These are phyloP conservation scores for Sanghuangporus sanghuang DNA, from an alignment of 1,284 basidiomycete genomes.

Conservation along the genomic window DNA sequence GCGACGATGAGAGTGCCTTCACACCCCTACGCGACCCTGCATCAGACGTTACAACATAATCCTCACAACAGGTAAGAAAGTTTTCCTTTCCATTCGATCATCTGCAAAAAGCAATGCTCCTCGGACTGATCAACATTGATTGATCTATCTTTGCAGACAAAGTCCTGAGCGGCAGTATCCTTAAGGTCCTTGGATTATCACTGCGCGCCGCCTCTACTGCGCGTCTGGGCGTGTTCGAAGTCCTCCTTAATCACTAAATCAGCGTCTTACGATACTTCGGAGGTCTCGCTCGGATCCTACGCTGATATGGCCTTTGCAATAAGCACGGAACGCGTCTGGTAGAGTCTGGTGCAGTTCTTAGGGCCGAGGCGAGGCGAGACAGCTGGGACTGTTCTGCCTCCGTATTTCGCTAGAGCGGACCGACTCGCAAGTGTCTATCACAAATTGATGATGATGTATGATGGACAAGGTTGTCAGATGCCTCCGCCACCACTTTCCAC, in stretches of 20 bases:
- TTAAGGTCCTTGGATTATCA: neutral
- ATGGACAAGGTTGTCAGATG: neutral
- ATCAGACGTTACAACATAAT: conserved; percentile 3
- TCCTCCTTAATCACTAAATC: neutral
- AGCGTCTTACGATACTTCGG: neutral
- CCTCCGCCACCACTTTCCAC: too few relatives aligned
- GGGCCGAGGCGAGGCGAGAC: neutral
- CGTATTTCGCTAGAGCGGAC: neutral
- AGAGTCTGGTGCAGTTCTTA: neutral
- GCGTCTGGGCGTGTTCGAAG: neutral
- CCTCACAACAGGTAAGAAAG: neutral
- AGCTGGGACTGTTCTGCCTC: neutral
- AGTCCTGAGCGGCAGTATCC: neutral
- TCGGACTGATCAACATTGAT: neutral
- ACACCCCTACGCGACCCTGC: conserved; percentile 14
- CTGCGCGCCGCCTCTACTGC: neutral
- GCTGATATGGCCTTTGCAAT: neutral
- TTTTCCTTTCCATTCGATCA: neutral
- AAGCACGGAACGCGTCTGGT: neutral
- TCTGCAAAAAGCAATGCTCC: neutral
- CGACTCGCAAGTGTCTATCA: neutral
- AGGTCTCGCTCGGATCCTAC: neutral
- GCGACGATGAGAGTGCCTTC: conserved; percentile 4
- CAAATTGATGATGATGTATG: neutral
- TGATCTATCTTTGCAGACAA: neutral